Base-by-base conservation (phyloP, 2,329 filamentous ascomycete species). In the Cordyceps pruinosa region DNA sequence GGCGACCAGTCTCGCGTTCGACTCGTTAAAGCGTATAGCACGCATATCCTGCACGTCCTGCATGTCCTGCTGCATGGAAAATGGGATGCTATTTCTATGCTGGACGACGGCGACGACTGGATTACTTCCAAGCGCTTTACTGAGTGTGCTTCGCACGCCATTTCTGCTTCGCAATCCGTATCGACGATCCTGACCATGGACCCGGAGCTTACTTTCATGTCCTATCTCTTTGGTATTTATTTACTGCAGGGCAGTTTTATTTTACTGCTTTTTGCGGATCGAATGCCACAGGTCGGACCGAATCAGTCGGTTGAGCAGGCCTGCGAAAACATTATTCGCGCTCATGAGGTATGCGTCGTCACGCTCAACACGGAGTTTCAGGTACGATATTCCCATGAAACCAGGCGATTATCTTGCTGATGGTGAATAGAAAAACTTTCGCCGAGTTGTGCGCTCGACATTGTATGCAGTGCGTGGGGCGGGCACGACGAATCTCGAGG, bases 171-270 rank as follows among this genome's bases (percentile, higher is more conserved):
- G 2, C 70, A 77, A 44, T 73, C 73, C 2, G 70, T 79, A 17
- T 73, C 71, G 15, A 68, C 72, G 9, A 79, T 80, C 52, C 66
- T 80, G 7, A 66, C 69, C 2, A 68, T 73, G n/a, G 77, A 80
- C 60, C 75, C 75, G 3, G 76, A 79, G 59, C 67, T 80, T 32
- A 74, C 73, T 0, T 80, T 79, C 52, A 79, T 79, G 75, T 76
- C 77, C 1, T 80, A 78, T 61, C 67, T 80, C 3, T 79, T 79
- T 52, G 77, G 77, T 1, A 78, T 79, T 8, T 81, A 80, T 56
- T 67, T 80, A 0, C 68, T 80, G 4, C 77, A 79, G 51, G 77
- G 77, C 0, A 79, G 76, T 60, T 78, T 79, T 49, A 74, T 78
- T 21, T 66, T 80, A 6, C 66, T 79, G 3, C 64, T 79, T 0